Conservation (phyloP, 108 stramenopile species). For the Skeletonema tropicum region DNA sequence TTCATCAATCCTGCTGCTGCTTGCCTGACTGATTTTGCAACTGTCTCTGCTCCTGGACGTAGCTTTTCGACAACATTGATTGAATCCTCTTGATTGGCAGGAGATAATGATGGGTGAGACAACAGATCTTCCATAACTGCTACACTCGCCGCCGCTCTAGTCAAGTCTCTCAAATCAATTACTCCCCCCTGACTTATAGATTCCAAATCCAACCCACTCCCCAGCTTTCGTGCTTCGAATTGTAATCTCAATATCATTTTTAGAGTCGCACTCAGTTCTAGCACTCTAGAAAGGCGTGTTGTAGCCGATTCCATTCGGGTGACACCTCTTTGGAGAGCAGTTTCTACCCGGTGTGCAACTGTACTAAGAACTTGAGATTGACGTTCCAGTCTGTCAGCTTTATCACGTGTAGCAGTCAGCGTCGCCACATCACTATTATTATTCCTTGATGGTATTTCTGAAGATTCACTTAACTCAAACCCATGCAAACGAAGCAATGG, state of each 20-base stretch:
- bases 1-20: conserved; percentile 67
- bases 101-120: conserved; percentile 51
- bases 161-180: conserved; percentile 78
- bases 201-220: conserved; percentile 62
- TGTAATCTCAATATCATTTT: conserved; percentile 83
- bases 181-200: conserved; percentile 8
- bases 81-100: conserved; percentile 7
- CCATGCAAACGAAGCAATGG: conserved; percentile 78
- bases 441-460: background rate
- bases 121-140: conserved; percentile 80
- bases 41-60: conserved; percentile 31
- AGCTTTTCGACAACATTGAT: conserved; percentile 71
- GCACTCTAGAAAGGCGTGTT: conserved; percentile 67
- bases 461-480: conserved; percentile 35
- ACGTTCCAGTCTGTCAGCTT: conserved; percentile 68
- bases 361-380: conserved; percentile 72
- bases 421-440: conserved; percentile 28
- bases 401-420: conserved; percentile 57
- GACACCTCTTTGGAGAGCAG: conserved; percentile 63
- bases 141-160: conserved; percentile 80
- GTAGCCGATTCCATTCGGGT: conserved; percentile 77
- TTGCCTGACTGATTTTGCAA: conserved; percentile 53
- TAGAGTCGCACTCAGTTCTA: conserved; percentile 68
- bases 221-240: conserved; percentile 78
- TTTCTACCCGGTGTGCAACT: conserved; percentile 72